Evolutionary conservation across 169 alveolate genomes (phyloP).

Genomic region (Plasmodium vivax): DNA sequence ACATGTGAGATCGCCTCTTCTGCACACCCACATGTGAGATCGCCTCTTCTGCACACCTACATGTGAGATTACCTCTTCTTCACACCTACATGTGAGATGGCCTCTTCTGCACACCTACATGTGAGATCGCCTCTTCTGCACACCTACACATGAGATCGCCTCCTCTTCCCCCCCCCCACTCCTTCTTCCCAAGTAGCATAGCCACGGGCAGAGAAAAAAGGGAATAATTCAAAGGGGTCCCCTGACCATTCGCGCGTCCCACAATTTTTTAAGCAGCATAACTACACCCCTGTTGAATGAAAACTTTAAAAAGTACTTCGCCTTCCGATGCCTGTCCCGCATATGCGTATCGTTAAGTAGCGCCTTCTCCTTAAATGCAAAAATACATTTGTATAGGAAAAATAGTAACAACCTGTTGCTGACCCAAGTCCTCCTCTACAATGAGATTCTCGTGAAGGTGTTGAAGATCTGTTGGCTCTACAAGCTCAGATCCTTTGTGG

Average conservation of each 20-base stretch:
- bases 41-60: neutral
- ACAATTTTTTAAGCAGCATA: constrained; percentile 36
- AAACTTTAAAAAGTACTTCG: constrained; percentile 21
- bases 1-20: neutral
- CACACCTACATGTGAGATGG: too few species aligned
- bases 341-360: constrained; percentile 70
- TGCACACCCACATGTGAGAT: too few species aligned
- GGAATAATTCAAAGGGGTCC: neutral
- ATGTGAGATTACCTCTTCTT: neutral
- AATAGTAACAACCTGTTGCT: constrained; percentile 15
- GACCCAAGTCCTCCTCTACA: constrained; percentile 32
- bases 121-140: neutral
- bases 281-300: constrained; percentile 24
- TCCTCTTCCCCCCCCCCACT: neutral
- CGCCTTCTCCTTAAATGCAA: constrained; percentile 55
- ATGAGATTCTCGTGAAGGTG: constrained; percentile 53
- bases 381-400: constrained; percentile 15
- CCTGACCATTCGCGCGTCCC: neutral
- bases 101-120: neutral
- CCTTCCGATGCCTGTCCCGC: constrained; percentile 54
- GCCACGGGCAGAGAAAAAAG: neutral
- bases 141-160: neutral
- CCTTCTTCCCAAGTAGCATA: neutral
- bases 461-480: constrained; percentile 52
- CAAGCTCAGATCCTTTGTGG: constrained; percentile 37